Evolutionary conservation across 139 green algal genomes (phyloP), one percentile per base, ranked within the genome.

Genomic region (Micromonas pusilla): DNA sequence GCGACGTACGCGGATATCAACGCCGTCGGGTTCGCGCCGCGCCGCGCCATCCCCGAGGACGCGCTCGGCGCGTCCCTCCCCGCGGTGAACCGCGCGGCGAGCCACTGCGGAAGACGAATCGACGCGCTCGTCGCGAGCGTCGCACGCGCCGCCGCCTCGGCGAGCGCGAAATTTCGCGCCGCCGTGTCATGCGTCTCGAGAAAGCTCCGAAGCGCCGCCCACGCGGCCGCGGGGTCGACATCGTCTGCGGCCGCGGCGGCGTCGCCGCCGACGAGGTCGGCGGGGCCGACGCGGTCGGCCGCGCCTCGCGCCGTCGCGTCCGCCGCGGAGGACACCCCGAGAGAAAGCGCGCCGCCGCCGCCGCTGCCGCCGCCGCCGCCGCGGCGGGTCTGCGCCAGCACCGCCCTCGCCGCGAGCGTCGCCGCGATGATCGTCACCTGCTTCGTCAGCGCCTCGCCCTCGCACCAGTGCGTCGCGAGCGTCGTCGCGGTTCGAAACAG

Each of bases 371-470:
- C n/a, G n/a, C n/a, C n/a, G n/a, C n/a, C 16, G 45, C 45, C 9
- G 9, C 45, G 9, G 9, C 45, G 45, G 9, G 33, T 72, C 30
- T 72, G 65, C 26, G 13, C 13, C 28, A 72, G 32, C 13, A 13
- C 33, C 65, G 65, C 65, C 26, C 65, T 32, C n/a, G 65, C 65
- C 65, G 65, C 65, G n/a, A 72, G 21, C 13, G 65, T 72, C 13
- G 26, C 65, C 28, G 65, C 65, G 28, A 72, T 39, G 30, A 72
- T 5, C n/a, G 65, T 72, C 26, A 72, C 26, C 28, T 21, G 26
- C n/a, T 32, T 26, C 65, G 65, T 72, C 26, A 72, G 65, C 33
- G 13, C 33, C 30, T 72, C 65, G 4, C 65, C 65, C 13, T 72
- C 65, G 13, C 32, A 39, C 65, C 65, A 72, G 23, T 25, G 13